Percentiles rank a stretch among this genome's conserved stretches.
phyloP scores from a whole-genome alignment of 169 alveolate species.

The Babesia bigemina region DNA sequence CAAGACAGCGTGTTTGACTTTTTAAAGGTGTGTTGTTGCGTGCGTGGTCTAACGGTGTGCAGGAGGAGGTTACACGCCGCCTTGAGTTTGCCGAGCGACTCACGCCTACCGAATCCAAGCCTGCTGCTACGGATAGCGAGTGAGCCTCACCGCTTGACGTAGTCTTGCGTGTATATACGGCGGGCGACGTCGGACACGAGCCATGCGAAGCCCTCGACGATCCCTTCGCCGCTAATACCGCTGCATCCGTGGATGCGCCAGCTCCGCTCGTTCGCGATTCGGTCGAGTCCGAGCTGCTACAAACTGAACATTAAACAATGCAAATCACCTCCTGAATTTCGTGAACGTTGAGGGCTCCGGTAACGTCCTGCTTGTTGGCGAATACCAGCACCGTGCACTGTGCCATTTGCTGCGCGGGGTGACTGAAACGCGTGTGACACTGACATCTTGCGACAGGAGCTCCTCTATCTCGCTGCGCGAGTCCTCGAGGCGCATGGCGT shows the following conservation, averaged over 20 bases:
- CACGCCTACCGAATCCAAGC: conserved; percentile 41
- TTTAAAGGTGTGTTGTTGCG: conserved; percentile 47
- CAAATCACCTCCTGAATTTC: conserved; percentile 53
- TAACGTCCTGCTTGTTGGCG: conserved; percentile 96
- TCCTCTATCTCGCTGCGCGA: conserved; percentile 93
- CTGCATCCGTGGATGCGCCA: conserved; percentile 61
- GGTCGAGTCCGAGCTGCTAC: conserved; percentile 47
- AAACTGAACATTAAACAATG: not conserved
- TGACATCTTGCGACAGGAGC: conserved; percentile 91
- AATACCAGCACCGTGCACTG: conserved; percentile 79
- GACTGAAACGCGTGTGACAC: conserved; percentile 81
- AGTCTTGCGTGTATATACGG: conserved; percentile 28
- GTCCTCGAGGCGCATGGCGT: conserved; percentile 91
- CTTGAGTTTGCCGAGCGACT: conserved; percentile 56
- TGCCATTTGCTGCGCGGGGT: conserved; percentile 57
- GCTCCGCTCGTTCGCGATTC: conserved; percentile 50
- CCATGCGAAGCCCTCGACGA: conserved; percentile 53
- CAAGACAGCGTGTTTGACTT: conserved; percentile 74
- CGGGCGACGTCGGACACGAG: conserved; percentile 52
- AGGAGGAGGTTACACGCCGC: conserved; percentile 51
- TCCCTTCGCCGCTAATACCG: conserved; percentile 60
- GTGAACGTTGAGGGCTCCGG: conserved; percentile 88
- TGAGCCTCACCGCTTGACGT: conserved; percentile 13
- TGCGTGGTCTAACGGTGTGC: not conserved
- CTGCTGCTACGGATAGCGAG: conserved; percentile 10